Percentiles rank a stretch among this genome's conserved stretches.
Evolutionary conservation across 116 monocot genomes (phyloP).

Genomic region (Trichopus zeylanicus): DNA sequence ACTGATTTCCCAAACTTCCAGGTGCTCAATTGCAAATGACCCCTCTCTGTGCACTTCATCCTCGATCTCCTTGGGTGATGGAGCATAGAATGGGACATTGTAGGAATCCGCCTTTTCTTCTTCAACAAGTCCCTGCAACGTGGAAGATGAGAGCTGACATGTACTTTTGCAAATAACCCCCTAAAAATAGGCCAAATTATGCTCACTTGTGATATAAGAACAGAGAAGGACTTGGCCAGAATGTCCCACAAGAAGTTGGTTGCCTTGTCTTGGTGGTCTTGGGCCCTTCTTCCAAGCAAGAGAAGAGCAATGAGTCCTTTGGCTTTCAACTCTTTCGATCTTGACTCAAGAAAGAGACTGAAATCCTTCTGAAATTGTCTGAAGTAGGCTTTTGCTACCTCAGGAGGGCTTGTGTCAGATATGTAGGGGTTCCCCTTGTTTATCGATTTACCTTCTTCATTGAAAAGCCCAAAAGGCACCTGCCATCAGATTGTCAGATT

Average conservation of each 20-base stretch:
- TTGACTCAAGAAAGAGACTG: conserved; percentile 35
- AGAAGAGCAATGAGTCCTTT: conserved; percentile 34
- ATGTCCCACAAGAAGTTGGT: conserved; percentile 42
- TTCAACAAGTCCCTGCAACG: conserved; percentile 32
- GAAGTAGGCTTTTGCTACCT: conserved; percentile 23
- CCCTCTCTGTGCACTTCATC: conserved; percentile 40
- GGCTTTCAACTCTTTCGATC: conserved; percentile 31
- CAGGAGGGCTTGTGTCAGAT: conserved; percentile 30
- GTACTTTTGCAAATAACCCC: too few relatives aligned
- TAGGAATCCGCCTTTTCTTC: conserved; percentile 55
- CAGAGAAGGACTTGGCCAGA: conserved; percentile 31
- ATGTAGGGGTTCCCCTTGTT: conserved; percentile 48
- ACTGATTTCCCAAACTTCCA: conserved; percentile 33
- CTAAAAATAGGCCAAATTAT: neutral
- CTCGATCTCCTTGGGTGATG: conserved; percentile 45
- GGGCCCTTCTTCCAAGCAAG: conserved; percentile 44
- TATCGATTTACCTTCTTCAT: conserved; percentile 25
- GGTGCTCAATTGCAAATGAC: conserved; percentile 39
- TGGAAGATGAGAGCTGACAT: neutral
- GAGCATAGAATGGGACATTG: conserved; percentile 70
- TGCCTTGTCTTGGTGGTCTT: conserved; percentile 20
- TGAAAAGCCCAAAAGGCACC: conserved; percentile 43
- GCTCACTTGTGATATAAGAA: conserved; percentile 29
- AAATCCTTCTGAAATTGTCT: conserved; percentile 52
- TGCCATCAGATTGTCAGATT: neutral